Evolutionary conservation across 2,329 filamentous ascomycete genomes (phyloP), one percentile per base, ranked within the genome.

Genomic region (Neonectria punicea): DNA sequence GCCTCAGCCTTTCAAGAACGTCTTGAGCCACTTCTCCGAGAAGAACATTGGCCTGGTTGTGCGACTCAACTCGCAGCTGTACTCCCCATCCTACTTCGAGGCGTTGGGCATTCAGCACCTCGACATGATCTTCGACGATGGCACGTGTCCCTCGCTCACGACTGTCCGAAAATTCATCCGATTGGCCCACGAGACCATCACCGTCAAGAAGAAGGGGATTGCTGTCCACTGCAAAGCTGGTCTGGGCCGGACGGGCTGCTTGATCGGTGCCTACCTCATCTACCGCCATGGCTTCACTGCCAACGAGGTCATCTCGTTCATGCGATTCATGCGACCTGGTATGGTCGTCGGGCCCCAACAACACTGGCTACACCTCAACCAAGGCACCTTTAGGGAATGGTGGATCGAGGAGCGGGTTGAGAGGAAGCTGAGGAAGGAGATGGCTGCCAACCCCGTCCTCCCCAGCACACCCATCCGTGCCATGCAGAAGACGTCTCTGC

Each of bases 91-190:
- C n/a, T 98, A 95, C 83, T 99, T 99, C 79, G 96, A 95, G 69
- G 93, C 94, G 4, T 85, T 99, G 57, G 95, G 95, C 32, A 98
- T 99, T 76, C 91, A 94, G 74, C 96, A 99, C 78, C 85, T 98
- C 44, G 96, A 99, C 82, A 99, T 99, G 96, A 98, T 99, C 75
- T 99, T 99, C 76, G 96, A 98, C 75, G 96, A 99, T 74, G 96
- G 96, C 69, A 99, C 96, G 4, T 99, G 96, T 79, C 96, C 96
- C 22, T 90, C 93, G 2, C 84, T 99, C 57, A 89, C 89, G 18
- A 90, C 94, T n/a, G 96, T 99, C 30, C 90, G 93, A 71, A 94
- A 94, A 77, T 99, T 99, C 78, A 95, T 99, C 79, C 93, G 93
- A 71, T 86, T 99, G 64, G 94, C 96, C 1, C 96, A 98, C 76